phyloP scores from a whole-genome alignment of 768 basidiomycete genomes.

The Lentinula boryana region DNA sequence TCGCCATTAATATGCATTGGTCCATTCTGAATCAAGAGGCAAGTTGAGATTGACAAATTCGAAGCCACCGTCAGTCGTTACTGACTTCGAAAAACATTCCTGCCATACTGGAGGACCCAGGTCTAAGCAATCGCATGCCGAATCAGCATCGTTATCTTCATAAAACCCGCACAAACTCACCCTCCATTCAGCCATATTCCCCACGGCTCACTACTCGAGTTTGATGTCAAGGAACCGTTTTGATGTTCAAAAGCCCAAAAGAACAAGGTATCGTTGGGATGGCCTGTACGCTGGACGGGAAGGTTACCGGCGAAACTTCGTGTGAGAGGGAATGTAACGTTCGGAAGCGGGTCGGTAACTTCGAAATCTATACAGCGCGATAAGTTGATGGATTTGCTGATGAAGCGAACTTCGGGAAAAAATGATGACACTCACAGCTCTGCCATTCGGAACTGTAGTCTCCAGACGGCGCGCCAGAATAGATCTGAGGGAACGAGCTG shows the following conservation, averaged over 20 bases:
- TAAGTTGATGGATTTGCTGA: not conserved
- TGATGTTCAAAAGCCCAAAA: conserved; percentile 59
- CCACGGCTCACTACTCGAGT: conserved; percentile 49
- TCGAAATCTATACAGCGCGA: conserved; percentile 42
- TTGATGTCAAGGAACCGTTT: conserved; percentile 34
- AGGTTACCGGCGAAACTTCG: conserved; percentile 63
- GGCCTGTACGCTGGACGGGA: conserved; percentile 49
- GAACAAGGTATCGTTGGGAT: conserved; percentile 63
- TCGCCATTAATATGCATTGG: conserved; percentile 54
- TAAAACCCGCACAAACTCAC: conserved; percentile 25
- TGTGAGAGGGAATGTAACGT: conserved; percentile 37
- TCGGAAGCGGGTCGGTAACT: conserved; percentile 55
- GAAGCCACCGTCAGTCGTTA: not conserved
- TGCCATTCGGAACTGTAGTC: conserved; percentile 58
- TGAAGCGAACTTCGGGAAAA: not conserved
- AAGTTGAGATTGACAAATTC: not conserved
- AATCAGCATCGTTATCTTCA: not conserved
- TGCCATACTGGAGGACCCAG: conserved; percentile 7
- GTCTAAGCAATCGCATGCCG: not conserved
- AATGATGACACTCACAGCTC: conserved; percentile 35
- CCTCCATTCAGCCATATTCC: conserved; percentile 74
- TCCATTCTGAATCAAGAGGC: conserved; percentile 45
- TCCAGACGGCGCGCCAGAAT: conserved; percentile 39
- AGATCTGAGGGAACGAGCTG: conserved; percentile 36
- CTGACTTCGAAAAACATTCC: conserved; percentile 6